Conservation (phyloP, 2,329 filamentous ascomycete species). For the Epichloe amarillans region DNA sequence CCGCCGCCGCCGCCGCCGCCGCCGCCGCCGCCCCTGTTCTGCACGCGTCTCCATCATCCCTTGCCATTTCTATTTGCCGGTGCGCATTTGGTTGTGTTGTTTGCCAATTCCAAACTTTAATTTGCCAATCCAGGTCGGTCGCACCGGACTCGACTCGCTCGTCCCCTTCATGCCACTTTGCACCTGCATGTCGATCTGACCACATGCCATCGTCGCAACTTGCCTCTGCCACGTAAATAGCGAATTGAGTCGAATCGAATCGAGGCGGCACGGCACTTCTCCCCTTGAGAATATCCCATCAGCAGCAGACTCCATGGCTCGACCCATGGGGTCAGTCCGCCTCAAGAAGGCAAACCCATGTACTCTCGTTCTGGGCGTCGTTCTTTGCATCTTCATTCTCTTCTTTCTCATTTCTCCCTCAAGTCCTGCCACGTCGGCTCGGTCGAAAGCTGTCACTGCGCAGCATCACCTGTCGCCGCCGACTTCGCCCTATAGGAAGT, state of each 20-base stretch:
- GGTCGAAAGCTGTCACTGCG: constrained; percentile 33
- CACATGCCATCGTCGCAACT: constrained; percentile 5
- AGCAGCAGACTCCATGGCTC: constrained; percentile 31
- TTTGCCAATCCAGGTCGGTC: background rate
- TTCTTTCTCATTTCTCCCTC: constrained; percentile 46
- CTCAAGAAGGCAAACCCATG: constrained; percentile 70
- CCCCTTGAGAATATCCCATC: background rate
- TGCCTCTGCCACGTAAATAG: constrained; percentile 5
- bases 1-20: background rate
- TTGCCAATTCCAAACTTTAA: too few relatives aligned
- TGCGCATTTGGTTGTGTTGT: background rate
- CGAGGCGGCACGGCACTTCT: background rate
- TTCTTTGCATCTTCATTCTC: constrained; percentile 61
- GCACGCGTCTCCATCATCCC: background rate
- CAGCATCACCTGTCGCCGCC: constrained; percentile 31
- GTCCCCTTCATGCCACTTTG: background rate
- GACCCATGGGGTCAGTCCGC: constrained; percentile 51
- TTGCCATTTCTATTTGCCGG: background rate
- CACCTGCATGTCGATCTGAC: background rate
- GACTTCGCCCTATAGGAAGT: constrained; percentile 30
- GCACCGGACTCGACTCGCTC: background rate
- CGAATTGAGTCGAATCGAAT: background rate
- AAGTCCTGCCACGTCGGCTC: constrained; percentile 29
- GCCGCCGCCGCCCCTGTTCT: background rate
- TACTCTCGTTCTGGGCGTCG: constrained; percentile 56